Base-by-base conservation (phyloP, 2,329 filamentous ascomycete genomes). In the Escovopsis sp. region DNA sequence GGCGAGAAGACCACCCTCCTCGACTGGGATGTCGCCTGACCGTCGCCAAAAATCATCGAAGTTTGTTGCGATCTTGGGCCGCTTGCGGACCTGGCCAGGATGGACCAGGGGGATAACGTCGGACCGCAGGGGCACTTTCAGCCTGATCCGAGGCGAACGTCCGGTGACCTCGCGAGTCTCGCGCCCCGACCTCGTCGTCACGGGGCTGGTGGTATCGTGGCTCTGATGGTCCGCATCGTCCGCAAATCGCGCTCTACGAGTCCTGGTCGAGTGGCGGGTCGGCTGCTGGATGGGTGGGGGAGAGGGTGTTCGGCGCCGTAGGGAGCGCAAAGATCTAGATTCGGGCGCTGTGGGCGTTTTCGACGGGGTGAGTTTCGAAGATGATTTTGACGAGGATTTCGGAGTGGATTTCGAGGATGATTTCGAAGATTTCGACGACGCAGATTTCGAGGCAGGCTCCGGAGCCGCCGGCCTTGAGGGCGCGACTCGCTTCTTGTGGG, bases 31-130 rank as follows among this genome's bases (percentile, higher is more conserved):
- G 4, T 57, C 48, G 13, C 60, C 60, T 2, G 65, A 71, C 35
- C 58, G 56, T 13, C 56, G 49, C 48, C 76, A 66, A 47, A 69
- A 79, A 40, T 79, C 72, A 19, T 66, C 62, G 31, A 80, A 70
- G 27, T 51, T 68, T 0, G 63, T 51, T 10, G 66, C 69, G 35
- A 74, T 59, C 44, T 65, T 72, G 1, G 68, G 56, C 26, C 62
- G 62, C 16, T 69, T 60, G 34, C 66, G 63, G 34, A 71, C 62
- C 44, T 76, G 68, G 17, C 65, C 66, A 5, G 72, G 70, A 46
- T 79, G 72, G 6, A 75, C 65, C 4, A 76, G 51, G 13, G 75
- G 75, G 27, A 79, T 62, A 15, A 49, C 37, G 12, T 50, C 50
- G 4, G 51, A 50, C 19, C 53, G 48, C 2, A 27, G 21, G 13